Evolutionary conservation across 768 basidiomycete species (phyloP).

Genomic region (Pisolithus orientalis): DNA sequence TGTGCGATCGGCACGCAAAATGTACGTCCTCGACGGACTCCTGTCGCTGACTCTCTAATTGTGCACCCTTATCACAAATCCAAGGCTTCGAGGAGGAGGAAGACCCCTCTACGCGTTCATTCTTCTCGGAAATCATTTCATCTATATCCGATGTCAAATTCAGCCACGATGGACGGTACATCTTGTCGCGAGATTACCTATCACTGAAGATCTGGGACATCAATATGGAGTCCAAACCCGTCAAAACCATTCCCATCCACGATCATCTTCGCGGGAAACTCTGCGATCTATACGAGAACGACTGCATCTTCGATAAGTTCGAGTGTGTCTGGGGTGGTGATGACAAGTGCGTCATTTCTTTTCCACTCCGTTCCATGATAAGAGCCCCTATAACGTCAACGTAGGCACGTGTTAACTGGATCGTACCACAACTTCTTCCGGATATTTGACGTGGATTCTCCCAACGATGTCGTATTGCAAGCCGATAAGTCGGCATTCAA

Average conservation of each 20-base stretch:
- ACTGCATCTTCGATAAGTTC: constrained; percentile 99
- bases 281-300: constrained; percentile 98
- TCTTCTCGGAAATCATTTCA: constrained; percentile 99
- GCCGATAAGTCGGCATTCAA: constrained; percentile 99
- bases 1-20: constrained; percentile 95
- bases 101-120: constrained; percentile 93
- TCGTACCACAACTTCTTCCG: constrained; percentile 99
- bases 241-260: constrained; percentile 98
- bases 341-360: constrained; percentile 67
- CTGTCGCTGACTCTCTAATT: constrained; percentile 3
- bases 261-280: constrained; percentile 96
- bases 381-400: constrained; percentile 6
- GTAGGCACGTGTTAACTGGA: constrained; percentile 93
- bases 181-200: constrained; percentile 93
- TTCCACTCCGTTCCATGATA: constrained; percentile 5
- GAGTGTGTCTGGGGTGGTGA: constrained; percentile 98
- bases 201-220: constrained; percentile 99
- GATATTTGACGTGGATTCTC: constrained; percentile 90
- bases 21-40: constrained; percentile 45
- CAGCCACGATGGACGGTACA: constrained; percentile 94
- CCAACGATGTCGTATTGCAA: constrained; percentile 88
- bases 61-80: constrained; percentile 5
- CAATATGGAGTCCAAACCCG: constrained; percentile 94
- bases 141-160: constrained; percentile 99
- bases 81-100: constrained; percentile 98